A percentile compares a stretch with the other conserved stretches of the same genome.
Conservation (phyloP, 495 filamentous ascomycete species). For the Lentithecium fluviatile region DNA sequence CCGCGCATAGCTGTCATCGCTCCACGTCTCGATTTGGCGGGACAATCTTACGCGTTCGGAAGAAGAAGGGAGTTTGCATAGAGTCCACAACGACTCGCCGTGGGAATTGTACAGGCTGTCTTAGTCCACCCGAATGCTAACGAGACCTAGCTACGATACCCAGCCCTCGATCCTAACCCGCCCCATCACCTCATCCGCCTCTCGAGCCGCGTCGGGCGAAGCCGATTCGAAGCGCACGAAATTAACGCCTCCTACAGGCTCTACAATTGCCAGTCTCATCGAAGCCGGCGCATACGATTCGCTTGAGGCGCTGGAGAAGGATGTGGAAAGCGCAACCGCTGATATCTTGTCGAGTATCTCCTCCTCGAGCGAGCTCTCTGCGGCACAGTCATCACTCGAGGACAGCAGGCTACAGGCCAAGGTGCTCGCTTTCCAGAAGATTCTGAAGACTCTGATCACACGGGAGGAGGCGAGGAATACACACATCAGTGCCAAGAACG, state of each 20-base stretch:
- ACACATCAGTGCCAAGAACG: background rate
- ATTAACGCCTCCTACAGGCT: slow-evolving; percentile 25
- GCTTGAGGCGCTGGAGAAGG: slow-evolving; percentile 24
- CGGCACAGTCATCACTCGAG: slow-evolving; percentile 3
- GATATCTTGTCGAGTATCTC: slow-evolving; percentile 18
- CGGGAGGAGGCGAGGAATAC: slow-evolving; percentile 18
- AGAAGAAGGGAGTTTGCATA: too few species aligned
- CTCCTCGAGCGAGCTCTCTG: background rate
- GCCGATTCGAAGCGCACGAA: slow-evolving; percentile 42
- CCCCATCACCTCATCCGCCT: slow-evolving; percentile 11
- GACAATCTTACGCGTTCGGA: too few species aligned
- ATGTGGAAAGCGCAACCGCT: slow-evolving; percentile 27
- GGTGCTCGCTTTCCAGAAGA: slow-evolving; percentile 29
- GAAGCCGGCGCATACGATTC: slow-evolving; percentile 28
- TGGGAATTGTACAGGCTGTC: too few species aligned
- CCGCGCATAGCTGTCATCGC: too few species aligned
- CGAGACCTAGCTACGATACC: slow-evolving; percentile 39
- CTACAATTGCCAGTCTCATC: slow-evolving; percentile 20
- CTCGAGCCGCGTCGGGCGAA: slow-evolving; percentile 30
- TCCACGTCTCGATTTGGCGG: too few species aligned
- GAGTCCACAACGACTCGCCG: too few species aligned
- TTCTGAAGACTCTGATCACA: slow-evolving; percentile 7
- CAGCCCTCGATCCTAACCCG: slow-evolving; percentile 40
- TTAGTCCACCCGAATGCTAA: slow-evolving; percentile 1
- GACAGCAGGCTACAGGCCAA: slow-evolving; percentile 15